Conservation (phyloP, 2,329 filamentous ascomycete genomes). For the Sclerotinia trifoliorum region DNA sequence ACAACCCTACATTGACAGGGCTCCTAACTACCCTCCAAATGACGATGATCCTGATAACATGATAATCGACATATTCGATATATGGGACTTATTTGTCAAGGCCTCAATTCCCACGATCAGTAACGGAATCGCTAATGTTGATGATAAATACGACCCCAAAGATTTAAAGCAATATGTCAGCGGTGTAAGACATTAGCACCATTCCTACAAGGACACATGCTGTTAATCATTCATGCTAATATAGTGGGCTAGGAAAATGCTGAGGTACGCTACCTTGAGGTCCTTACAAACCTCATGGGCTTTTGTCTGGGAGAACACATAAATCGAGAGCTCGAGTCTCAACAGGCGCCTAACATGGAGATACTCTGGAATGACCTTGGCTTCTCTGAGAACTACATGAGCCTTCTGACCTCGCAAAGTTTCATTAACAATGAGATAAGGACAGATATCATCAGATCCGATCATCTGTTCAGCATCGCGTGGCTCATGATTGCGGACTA, state of each 20-base stretch:
- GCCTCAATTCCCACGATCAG: not conserved
- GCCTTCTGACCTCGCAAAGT: not conserved
- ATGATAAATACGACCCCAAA: not conserved
- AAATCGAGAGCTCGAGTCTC: not conserved
- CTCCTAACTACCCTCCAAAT: not conserved
- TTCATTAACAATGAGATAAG: not conserved
- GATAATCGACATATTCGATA: not conserved
- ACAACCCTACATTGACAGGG: not conserved
- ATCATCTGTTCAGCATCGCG: constrained; percentile 4
- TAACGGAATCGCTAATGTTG: not conserved
- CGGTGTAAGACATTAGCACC: not conserved
- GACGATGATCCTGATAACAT: not conserved
- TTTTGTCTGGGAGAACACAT: constrained; percentile 6
- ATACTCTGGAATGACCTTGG: not conserved
- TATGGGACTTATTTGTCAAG: not conserved
- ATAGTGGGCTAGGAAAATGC: not conserved
- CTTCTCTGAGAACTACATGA: not conserved
- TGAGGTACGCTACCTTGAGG: not conserved
- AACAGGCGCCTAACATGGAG: not conserved
- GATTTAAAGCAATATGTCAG: not conserved
- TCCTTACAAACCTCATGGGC: not conserved
- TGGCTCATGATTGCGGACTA: constrained; percentile 6
- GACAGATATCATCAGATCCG: not conserved
- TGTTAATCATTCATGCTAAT: not conserved
- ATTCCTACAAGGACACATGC: too few species aligned